Percentiles rank a stretch among this genome's conserved stretches.
Conservation (phyloP, 164 flowering plant genomes). For the Stephania yunnanensis region DNA sequence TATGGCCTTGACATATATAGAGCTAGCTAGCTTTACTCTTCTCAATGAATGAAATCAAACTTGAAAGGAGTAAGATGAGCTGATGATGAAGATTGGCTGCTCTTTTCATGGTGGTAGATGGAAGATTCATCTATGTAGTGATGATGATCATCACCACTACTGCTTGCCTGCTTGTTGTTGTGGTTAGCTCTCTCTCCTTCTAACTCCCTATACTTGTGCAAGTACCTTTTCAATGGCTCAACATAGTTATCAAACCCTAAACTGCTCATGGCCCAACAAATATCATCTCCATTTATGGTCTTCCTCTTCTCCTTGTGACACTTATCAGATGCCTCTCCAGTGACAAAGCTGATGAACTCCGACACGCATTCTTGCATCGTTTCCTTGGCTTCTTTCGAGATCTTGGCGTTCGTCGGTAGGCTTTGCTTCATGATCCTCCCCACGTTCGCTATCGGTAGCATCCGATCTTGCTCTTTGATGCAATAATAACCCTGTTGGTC, state of each 20-base stretch:
- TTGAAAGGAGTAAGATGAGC: slow-evolving; percentile 13
- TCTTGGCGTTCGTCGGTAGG: slow-evolving; percentile 58
- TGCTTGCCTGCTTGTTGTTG: slow-evolving; percentile 14
- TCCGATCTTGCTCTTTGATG: slow-evolving; percentile 36
- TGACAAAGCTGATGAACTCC: slow-evolving; percentile 77
- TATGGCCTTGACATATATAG: not conserved
- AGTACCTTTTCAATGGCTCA: slow-evolving; percentile 44
- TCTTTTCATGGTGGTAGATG: slow-evolving; percentile 1
- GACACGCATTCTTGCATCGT: slow-evolving; percentile 78
- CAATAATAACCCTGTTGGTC: slow-evolving; percentile 3
- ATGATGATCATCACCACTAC: slow-evolving; percentile 18
- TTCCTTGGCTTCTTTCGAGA: slow-evolving; percentile 75
- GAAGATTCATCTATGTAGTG: slow-evolving; percentile 18
- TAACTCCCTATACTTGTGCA: slow-evolving; percentile 51
- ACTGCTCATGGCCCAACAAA: slow-evolving; percentile 65
- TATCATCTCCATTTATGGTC: slow-evolving; percentile 81
- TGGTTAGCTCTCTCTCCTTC: slow-evolving; percentile 50
- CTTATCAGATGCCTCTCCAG: slow-evolving; percentile 71
- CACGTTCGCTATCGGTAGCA: slow-evolving; percentile 66
- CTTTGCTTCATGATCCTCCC: slow-evolving; percentile 60
- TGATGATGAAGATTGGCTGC: slow-evolving; percentile 8
- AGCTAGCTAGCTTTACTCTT: slow-evolving; percentile 5
- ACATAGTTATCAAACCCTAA: slow-evolving; percentile 69
- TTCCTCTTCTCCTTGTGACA: slow-evolving; percentile 83
- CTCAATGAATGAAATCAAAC: slow-evolving; percentile 16